Evolutionary conservation across 805 yeast genomes (phyloP).

Genomic region (Schizosaccharomyces japonicus): DNA sequence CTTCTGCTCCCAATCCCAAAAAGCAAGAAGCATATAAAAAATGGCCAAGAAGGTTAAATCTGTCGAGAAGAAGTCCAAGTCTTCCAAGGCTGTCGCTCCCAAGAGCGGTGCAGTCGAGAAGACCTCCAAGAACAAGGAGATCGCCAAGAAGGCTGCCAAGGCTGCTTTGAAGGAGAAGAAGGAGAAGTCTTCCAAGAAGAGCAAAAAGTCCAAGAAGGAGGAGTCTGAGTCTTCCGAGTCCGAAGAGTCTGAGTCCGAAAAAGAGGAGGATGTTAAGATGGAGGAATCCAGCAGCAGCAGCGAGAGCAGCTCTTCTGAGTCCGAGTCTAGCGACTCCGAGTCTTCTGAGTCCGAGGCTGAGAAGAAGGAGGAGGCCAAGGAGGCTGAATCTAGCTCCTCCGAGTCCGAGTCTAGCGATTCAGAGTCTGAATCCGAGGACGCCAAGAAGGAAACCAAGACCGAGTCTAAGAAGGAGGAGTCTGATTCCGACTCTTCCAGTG

Average conservation of each 20-base stretch:
- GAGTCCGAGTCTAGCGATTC: conserved; percentile 7
- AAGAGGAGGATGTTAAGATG: conserved; percentile 6
- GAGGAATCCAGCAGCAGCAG: background rate
- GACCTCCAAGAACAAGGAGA: conserved; percentile 15
- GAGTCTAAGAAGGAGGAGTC: conserved; percentile 14
- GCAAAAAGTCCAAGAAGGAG: conserved; percentile 13
- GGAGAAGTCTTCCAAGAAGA: conserved; percentile 7
- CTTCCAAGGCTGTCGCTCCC: background rate
- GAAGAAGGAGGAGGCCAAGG: conserved; percentile 6
- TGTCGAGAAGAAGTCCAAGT: background rate
- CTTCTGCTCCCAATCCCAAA: too few relatives aligned
- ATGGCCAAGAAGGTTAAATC: background rate
- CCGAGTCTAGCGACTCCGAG: conserved; percentile 6
- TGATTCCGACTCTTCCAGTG: conserved; percentile 12
- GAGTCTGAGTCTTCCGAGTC: conserved; percentile 7
- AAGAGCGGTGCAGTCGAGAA: conserved; percentile 9
- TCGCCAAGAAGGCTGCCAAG: conserved; percentile 13
- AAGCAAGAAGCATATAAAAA: background rate
- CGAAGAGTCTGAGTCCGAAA: conserved; percentile 3
- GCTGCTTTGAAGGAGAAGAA: conserved; percentile 4
- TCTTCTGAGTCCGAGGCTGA: conserved; percentile 5
- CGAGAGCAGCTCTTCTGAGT: conserved; percentile 9
- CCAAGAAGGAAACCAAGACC: conserved; percentile 6
- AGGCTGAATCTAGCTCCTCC: conserved; percentile 6
- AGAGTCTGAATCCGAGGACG: conserved; percentile 11